These are phyloP conservation scores for Teratosphaeria viscida DNA, from an alignment of 2,329 filamentous ascomycete genomes.

Conservation along the genomic window DNA sequence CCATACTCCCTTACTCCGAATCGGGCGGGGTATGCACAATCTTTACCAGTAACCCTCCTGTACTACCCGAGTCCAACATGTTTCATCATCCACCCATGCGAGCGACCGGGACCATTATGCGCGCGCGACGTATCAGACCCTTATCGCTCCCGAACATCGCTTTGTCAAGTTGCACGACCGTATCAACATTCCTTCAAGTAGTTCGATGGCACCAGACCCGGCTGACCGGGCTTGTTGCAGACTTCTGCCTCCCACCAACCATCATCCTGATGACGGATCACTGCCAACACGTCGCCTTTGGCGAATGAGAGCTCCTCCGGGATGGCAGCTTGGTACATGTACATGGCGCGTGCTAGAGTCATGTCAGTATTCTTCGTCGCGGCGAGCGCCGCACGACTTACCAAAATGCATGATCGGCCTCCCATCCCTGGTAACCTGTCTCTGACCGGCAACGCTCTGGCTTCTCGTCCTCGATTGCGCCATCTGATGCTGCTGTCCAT, in stretches of 20 bases:
- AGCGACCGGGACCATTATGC: background rate
- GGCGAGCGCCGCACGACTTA: constrained; percentile 43
- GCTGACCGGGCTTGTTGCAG: constrained; percentile 48
- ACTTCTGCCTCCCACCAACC: constrained; percentile 99
- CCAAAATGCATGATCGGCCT: constrained; percentile 85
- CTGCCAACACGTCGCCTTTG: constrained; percentile 84
- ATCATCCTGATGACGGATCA: constrained; percentile 87
- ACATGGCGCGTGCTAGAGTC: constrained; percentile 71
- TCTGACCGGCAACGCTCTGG: constrained; percentile 78
- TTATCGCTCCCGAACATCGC: background rate
- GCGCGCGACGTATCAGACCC: background rate
- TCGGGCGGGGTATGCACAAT: background rate
- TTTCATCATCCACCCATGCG: background rate
- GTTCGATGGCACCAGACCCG: constrained; percentile 56
- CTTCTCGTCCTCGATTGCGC: constrained; percentile 46
- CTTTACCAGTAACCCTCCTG: background rate
- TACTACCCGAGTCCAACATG: background rate
- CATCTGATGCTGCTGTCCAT: constrained; percentile 24
- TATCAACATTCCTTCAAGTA: constrained; percentile 49
- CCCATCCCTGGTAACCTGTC: constrained; percentile 77
- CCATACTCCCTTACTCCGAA: background rate
- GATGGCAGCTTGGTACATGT: constrained; percentile 88
- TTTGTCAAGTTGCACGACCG: background rate
- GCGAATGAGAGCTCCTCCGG: constrained; percentile 86
- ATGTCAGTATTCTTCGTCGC: constrained; percentile 2